Conservation (phyloP, 2,329 filamentous ascomycete genomes). For the Sclerotinia trifoliorum region DNA sequence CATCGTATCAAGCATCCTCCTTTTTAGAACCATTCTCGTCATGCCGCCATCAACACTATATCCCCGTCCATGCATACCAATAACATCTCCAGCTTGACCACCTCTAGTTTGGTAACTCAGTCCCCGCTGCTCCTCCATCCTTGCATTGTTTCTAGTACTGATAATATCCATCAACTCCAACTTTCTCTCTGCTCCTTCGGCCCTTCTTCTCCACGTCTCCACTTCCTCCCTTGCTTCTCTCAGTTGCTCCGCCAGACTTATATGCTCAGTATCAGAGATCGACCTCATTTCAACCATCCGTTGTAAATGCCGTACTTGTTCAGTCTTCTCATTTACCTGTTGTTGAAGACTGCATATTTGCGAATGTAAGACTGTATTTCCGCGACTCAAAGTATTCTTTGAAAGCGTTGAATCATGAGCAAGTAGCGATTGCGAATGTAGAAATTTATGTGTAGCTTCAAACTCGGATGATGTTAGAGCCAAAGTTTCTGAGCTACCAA, state of each 20-base stretch:
- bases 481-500: slow-evolving; percentile 11
- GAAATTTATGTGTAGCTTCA: slow-evolving; percentile 11
- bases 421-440: slow-evolving; percentile 6
- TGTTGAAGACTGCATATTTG: slow-evolving; percentile 52
- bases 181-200: slow-evolving; percentile 55
- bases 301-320: slow-evolving; percentile 48
- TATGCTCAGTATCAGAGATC: slow-evolving; percentile 40
- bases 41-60: slow-evolving; percentile 20
- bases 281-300: slow-evolving; percentile 48
- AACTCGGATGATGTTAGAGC: slow-evolving; percentile 4
- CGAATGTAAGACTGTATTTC: slow-evolving; percentile 44
- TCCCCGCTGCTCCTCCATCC: not conserved
- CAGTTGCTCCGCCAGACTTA: slow-evolving; percentile 51
- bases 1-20: slow-evolving; percentile 28
- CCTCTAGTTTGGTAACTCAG: not conserved
- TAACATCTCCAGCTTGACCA: not conserved
- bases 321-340: slow-evolving; percentile 47
- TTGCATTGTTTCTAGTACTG: slow-evolving; percentile 13
- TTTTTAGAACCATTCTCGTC: slow-evolving; percentile 20
- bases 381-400: slow-evolving; percentile 24
- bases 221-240: slow-evolving; percentile 45
- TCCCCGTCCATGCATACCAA: not conserved
- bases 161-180: slow-evolving; percentile 42
- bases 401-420: not conserved
- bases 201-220: slow-evolving; percentile 53